Evolutionary conservation across 2,329 filamentous ascomycete species (phyloP), one percentile per base, ranked within the genome.

Genomic region (Colletotrichum sp.): DNA sequence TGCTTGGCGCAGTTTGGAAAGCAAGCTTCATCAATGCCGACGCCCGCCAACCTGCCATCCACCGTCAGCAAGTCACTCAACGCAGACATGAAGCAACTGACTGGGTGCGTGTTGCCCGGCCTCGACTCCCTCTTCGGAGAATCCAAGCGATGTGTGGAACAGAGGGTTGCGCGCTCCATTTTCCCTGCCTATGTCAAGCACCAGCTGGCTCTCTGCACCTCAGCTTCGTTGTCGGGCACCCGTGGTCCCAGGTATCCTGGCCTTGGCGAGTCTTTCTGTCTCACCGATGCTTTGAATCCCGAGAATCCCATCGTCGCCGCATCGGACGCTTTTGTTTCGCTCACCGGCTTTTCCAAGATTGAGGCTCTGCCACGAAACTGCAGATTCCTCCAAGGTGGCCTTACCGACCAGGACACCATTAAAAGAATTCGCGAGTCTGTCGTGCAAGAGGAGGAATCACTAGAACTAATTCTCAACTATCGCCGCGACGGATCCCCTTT

Each of bases 191-290:
- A 91, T 77, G 88, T 91, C 27, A 88, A 87, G 69, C 85, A 88
- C 70, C 89, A 91, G 78, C 82, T 91, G 69, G 87, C 86, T 1
- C 80, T 86, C 34, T 87, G 86, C 66, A 87, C 88, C 6, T 84
- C 84, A 5, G 81, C 83, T 48, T 87, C 89, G 1, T 80, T 91
- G 5, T 84, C 87, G 3, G 81, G 80, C n/a, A 81, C 82, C 25
- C 80, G 82, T 3, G 75, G 79, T 10, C 81, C 82, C 7, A 79
- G 84, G 66, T 92, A 88, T 69, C 87, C 88, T 4, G 91, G 91
- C 1, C 84, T 93, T 0, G 91, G 90, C 10, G 87, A 90, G 65
- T 90, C 90, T 27, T 92, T 93, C 77, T 91, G 90, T 71, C 80
- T 93, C 18, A 91, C 89, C 1, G 88, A 92, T 78, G 88, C 89